These are phyloP conservation scores for Lichtheimia corymbifera DNA, from an alignment of 371 early-diverging fungal genomes.

Conservation along the genomic window DNA sequence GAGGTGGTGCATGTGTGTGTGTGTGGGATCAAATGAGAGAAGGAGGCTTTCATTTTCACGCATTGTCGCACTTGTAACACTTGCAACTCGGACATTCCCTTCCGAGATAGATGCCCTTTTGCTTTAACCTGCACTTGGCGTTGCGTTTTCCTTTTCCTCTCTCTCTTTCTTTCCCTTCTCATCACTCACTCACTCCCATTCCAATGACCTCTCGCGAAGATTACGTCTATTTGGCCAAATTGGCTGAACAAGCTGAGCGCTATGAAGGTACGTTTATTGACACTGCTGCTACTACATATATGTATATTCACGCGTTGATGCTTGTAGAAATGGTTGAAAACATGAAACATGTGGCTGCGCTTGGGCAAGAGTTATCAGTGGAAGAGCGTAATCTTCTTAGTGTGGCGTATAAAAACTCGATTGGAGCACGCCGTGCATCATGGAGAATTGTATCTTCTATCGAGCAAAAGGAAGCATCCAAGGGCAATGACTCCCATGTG, in stretches of 20 bases:
- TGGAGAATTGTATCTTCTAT: conserved; percentile 99
- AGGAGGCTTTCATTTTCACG: too few relatives aligned
- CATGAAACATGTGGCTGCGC: conserved; percentile 86
- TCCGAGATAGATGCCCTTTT: too few relatives aligned
- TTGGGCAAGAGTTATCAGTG: conserved; percentile 78
- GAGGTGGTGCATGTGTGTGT: too few relatives aligned
- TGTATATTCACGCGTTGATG: background rate
- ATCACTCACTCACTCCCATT: background rate
- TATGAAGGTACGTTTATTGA: conserved; percentile 69
- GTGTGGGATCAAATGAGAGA: too few relatives aligned
- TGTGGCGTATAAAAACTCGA: conserved; percentile 99
- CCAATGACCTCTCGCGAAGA: conserved; percentile 31
- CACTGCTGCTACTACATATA: too few relatives aligned
- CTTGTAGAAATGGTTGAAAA: conserved; percentile 89
- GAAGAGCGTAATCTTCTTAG: conserved; percentile 98
- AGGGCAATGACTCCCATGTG: conserved; percentile 85
- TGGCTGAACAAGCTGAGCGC: conserved; percentile 99
- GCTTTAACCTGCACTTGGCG: too few relatives aligned
- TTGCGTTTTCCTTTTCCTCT: background rate
- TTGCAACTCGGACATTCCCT: too few relatives aligned
- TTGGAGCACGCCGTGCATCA: conserved; percentile 98
- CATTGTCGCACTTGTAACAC: too few relatives aligned
- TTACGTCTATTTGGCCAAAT: conserved; percentile 90
- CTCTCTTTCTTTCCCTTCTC: background rate
- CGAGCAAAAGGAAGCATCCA: conserved; percentile 96